Evolutionary conservation across 2,329 filamentous ascomycete genomes (phyloP).

Genomic region (Emmonsia crescens): DNA sequence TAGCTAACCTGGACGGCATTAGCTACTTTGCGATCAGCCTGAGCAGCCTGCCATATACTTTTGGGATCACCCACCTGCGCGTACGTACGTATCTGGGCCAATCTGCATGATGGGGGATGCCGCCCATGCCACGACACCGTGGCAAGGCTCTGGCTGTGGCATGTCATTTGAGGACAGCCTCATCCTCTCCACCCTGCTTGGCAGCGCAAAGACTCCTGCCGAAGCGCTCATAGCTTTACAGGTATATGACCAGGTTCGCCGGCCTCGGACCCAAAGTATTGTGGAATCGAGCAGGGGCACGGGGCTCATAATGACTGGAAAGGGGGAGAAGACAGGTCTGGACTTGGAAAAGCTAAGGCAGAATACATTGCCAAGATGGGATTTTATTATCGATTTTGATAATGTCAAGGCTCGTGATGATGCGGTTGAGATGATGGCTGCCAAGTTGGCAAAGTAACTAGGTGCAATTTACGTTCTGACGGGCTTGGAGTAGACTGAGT

Average conservation of each 20-base stretch:
- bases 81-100: conserved; percentile 20
- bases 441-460: neutral
- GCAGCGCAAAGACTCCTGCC: neutral
- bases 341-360: neutral
- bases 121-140: conserved; percentile 29
- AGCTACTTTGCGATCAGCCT: neutral
- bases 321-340: neutral
- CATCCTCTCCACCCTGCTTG: conserved; percentile 17
- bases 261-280: conserved; percentile 36
- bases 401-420: neutral
- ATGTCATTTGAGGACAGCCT: conserved; percentile 31
- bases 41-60: neutral
- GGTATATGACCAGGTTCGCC: conserved; percentile 36
- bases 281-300: conserved; percentile 32
- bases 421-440: neutral
- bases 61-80: conserved; percentile 15
- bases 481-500: neutral
- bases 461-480: neutral
- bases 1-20: neutral
- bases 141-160: conserved; percentile 27
- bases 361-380: neutral
- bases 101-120: conserved; percentile 30
- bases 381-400: neutral
- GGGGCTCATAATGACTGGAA: neutral
- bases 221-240: neutral